Conservation (phyloP, 805 yeast species). For the Zygotorulaspora florentina region DNA sequence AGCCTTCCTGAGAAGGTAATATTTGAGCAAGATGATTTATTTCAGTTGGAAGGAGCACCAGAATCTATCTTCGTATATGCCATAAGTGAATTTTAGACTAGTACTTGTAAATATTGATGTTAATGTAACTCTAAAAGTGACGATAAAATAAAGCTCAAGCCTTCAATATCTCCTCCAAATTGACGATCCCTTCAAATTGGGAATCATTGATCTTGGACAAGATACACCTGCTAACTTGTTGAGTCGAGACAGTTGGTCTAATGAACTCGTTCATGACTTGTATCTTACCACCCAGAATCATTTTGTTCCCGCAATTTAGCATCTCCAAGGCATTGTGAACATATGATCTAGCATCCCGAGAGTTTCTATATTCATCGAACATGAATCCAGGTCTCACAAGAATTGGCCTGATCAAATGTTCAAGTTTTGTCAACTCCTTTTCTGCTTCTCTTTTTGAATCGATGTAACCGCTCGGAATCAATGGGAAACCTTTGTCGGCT, state of each 20-base stretch:
- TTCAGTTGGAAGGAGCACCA: background rate
- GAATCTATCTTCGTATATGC: background rate
- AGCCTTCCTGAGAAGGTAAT: conserved; percentile 54
- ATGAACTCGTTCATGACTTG: conserved; percentile 44
- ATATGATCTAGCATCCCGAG: conserved; percentile 20
- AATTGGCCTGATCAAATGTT: conserved; percentile 52
- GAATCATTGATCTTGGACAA: conserved; percentile 51
- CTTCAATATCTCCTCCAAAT: conserved; percentile 43
- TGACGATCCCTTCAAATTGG: conserved; percentile 52
- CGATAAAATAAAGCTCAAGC: conserved; percentile 1
- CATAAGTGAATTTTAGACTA: background rate
- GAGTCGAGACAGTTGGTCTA: conserved; percentile 64
- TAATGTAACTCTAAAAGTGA: conserved; percentile 1
- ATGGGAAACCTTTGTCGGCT: conserved; percentile 69
- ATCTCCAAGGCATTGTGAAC: conserved; percentile 43
- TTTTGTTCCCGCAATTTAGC: conserved; percentile 43
- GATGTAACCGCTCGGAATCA: conserved; percentile 67
- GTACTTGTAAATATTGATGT: conserved; percentile 6
- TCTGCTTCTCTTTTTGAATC: conserved; percentile 78
- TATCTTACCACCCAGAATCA: conserved; percentile 38
- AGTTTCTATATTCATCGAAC: conserved; percentile 53
- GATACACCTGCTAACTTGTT: conserved; percentile 58
- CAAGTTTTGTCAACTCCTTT: conserved; percentile 42
- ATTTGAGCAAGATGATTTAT: background rate
- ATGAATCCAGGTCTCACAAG: conserved; percentile 78